Evolutionary conservation across 345 rosid genomes (phyloP).

Genomic region (Gossypium thurberi): DNA sequence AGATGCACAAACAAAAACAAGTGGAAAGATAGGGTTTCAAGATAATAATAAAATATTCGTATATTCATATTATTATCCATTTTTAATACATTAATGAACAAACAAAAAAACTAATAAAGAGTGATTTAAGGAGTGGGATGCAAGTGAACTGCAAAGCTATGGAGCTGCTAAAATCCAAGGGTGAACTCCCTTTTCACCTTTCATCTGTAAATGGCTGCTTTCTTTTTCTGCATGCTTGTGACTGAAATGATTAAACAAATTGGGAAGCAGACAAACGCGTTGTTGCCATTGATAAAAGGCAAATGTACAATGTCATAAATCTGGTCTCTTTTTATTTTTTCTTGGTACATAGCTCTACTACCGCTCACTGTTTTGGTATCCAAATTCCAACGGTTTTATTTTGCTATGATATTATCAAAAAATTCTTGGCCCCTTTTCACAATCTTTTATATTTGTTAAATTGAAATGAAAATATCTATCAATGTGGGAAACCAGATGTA

Average conservation of each 20-base stretch:
- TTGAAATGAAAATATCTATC: too few relatives aligned
- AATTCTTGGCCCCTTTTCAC: too few relatives aligned
- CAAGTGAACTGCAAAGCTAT: not conserved
- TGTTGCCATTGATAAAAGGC: slow-evolving; percentile 16
- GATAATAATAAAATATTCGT: not conserved
- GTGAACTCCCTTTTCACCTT: slow-evolving; percentile 9
- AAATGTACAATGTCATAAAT: not conserved
- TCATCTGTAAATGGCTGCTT: not conserved
- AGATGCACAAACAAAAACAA: slow-evolving; percentile 29
- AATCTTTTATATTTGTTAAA: too few relatives aligned
- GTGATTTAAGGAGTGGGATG: slow-evolving; percentile 18
- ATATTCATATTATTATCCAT: not conserved
- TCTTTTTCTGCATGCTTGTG: not conserved
- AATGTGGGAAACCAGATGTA: too few relatives aligned
- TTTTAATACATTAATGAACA: not conserved
- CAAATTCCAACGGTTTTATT: slow-evolving; percentile 10
- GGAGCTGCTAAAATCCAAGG: slow-evolving; percentile 19
- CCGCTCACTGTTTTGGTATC: slow-evolving; percentile 2
- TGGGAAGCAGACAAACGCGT: slow-evolving; percentile 2
- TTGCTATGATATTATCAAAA: not conserved
- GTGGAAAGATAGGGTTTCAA: slow-evolving; percentile 15
- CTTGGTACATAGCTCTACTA: not conserved
- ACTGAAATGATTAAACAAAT: not conserved
- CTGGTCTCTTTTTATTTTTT: slow-evolving; percentile 17
- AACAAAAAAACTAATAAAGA: slow-evolving; percentile 9